Evolutionary conservation across 2,329 filamentous ascomycete species (phyloP).

Genomic region (Aureobasidium sp.): DNA sequence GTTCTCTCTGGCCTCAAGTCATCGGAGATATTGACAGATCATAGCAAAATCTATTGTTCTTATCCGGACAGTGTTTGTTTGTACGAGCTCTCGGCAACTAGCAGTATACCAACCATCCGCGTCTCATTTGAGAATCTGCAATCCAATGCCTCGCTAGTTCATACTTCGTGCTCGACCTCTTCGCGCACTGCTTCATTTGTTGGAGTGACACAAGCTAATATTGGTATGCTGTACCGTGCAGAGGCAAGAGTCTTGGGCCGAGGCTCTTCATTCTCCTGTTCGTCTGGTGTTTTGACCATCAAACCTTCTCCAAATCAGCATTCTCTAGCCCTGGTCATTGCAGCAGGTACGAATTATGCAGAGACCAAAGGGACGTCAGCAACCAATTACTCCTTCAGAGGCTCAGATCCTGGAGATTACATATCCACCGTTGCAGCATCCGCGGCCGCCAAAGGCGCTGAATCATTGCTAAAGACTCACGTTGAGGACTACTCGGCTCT

Average conservation of each 20-base stretch:
- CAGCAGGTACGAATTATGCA: conserved; percentile 45
- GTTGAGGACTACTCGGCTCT: conserved; percentile 38
- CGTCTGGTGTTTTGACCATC: conserved; percentile 26
- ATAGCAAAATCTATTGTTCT: conserved; percentile 40
- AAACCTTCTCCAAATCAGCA: conserved; percentile 25
- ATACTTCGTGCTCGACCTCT: conserved; percentile 19
- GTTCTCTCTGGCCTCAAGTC: background rate
- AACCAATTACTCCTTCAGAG: conserved; percentile 43
- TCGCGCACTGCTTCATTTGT: conserved; percentile 27
- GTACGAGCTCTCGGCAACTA: conserved; percentile 29
- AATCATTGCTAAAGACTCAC: conserved; percentile 32
- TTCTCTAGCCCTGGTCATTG: conserved; percentile 37
- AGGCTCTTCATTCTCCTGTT: conserved; percentile 17
- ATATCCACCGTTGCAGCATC: conserved; percentile 32
- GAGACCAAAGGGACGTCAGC: conserved; percentile 41
- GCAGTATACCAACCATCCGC: conserved; percentile 34
- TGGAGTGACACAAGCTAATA: conserved; percentile 35
- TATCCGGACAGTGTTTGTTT: conserved; percentile 38
- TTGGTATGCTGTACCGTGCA: conserved; percentile 42
- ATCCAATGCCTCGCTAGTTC: conserved; percentile 21
- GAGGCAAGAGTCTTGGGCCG: conserved; percentile 29
- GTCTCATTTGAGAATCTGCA: conserved; percentile 40
- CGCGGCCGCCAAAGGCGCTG: conserved; percentile 31
- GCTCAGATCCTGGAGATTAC: conserved; percentile 37
- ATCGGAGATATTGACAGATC: background rate